Base-by-base conservation (phyloP, 495 filamentous ascomycete species). In the Wilcoxina mikolae region DNA sequence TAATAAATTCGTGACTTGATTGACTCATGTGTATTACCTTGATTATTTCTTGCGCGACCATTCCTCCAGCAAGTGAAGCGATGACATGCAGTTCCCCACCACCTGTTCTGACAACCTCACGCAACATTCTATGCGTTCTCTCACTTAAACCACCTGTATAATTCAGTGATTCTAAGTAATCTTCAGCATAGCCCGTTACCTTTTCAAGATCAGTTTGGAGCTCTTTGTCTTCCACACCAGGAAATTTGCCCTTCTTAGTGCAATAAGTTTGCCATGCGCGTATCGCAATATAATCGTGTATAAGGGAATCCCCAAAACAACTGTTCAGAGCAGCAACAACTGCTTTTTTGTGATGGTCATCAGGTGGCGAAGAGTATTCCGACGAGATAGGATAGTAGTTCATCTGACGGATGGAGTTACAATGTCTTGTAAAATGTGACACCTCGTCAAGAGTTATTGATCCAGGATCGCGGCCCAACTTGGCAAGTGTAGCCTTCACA, bases 11-110 rank as follows among this genome's bases (percentile, higher is more conserved):
- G 11, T 46, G 2, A 3, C 1, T 11, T 1, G 11, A 2, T 29
- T 15, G 1, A 18, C 24, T 35, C 47, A 23, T 23, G 15, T 35
- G 39, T 54, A 23, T 20, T 39, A 62, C 63, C 74, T 99, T 99
- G 66, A 96, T 87, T 26, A 87, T 77, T 72, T 99, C 91, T 70
- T 99, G 91, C 26, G 89, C 86, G 23, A 93, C 83, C 69, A 99
- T 81, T 0, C 91, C 93, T 18, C 93, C 91, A 5, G 82, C 84
- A 45, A 96, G 68, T 23, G 88, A 81, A n/a, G 89, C 81, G 48
- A 94, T 85, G 67, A 95, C 95, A 70, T 96, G 93, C 59, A 99
- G 71, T 69, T 99, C 91, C 41, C 79, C 84, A 28, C 87, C 87
- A 50, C 80, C 83, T 27, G 63, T 45, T 53, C 60, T 65, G 28